phyloP scores from a whole-genome alignment of 495 filamentous ascomycete species.

The Letharia columbiana region DNA sequence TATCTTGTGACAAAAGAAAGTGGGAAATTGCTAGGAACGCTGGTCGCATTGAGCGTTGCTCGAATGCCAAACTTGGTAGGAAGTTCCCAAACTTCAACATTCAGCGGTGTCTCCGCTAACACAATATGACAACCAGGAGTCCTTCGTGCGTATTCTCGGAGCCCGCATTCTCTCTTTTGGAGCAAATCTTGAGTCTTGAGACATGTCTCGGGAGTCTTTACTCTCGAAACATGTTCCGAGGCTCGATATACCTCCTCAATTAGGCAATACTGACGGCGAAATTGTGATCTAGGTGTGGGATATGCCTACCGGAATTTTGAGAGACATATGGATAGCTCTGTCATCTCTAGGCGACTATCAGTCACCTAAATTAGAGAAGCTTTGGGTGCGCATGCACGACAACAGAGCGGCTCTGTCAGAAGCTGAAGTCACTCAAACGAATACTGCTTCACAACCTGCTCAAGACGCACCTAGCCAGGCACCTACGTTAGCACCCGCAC shows the following conservation, averaged over 20 bases:
- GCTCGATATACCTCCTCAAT: no score
- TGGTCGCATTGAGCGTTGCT: slow-evolving; percentile 77
- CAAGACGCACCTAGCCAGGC: slow-evolving; percentile 17
- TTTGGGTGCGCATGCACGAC: slow-evolving; percentile 90
- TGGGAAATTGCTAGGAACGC: slow-evolving; percentile 86
- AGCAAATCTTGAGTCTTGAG: no score
- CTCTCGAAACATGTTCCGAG: no score
- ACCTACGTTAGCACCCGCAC: slow-evolving; percentile 9
- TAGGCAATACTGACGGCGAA: no score
- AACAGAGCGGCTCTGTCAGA: slow-evolving; percentile 36
- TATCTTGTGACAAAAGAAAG: slow-evolving; percentile 83
- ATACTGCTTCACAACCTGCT: slow-evolving; percentile 23
- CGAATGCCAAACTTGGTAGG: slow-evolving; percentile 68
- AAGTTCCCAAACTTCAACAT: not conserved
- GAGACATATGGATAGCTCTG: slow-evolving; percentile 81
- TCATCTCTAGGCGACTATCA: slow-evolving; percentile 59
- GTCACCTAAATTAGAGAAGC: slow-evolving; percentile 60
- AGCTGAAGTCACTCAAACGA: slow-evolving; percentile 18
- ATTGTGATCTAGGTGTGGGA: slow-evolving; percentile 51
- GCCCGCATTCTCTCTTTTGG: no score
- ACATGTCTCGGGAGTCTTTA: no score
- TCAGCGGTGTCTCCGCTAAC: not conserved
- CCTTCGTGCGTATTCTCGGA: slow-evolving; percentile 45
- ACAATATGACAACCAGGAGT: slow-evolving; percentile 40
- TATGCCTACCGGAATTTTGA: slow-evolving; percentile 84